These are phyloP conservation scores for Aspergillus spinulosporus DNA, from an alignment of 2,329 filamentous ascomycete genomes.

Conservation along the genomic window DNA sequence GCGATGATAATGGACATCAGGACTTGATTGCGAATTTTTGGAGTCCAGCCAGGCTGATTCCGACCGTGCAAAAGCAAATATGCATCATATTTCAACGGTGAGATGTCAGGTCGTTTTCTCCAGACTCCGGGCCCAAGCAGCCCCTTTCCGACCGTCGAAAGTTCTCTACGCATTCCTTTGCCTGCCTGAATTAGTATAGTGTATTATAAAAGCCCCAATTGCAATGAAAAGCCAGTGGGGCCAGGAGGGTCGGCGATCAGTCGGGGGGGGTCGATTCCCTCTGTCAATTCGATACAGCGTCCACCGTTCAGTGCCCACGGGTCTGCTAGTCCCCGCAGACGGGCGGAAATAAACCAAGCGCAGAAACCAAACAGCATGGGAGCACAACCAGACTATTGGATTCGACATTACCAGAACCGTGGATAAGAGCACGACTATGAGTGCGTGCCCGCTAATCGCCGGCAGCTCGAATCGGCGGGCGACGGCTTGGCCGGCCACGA, in stretches of 20 bases:
- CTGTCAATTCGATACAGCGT: background rate
- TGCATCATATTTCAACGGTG: constrained; percentile 5
- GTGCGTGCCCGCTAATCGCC: background rate
- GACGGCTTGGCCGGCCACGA: background rate
- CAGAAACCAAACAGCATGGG: background rate
- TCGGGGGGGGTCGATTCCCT: constrained; percentile 3
- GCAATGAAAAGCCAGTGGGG: background rate
- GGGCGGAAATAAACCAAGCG: background rate
- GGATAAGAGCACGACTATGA: constrained; percentile 1
- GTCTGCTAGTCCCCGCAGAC: background rate
- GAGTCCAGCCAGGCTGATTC: background rate
- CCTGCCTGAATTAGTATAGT: constrained; percentile 2
- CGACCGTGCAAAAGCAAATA: background rate
- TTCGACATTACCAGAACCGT: constrained; percentile 4
- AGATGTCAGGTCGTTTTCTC: constrained; percentile 7
- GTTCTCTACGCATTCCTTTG: constrained; percentile 7
- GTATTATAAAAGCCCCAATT: background rate
- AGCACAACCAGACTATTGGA: constrained; percentile 1
- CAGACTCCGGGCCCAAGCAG: constrained; percentile 4
- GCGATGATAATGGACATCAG: background rate
- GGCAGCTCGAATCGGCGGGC: background rate
- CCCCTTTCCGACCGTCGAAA: constrained; percentile 10
- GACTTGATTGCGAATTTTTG: background rate
- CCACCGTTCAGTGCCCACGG: background rate
- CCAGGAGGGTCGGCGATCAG: constrained; percentile 16